Base-by-base conservation (phyloP, 2,329 filamentous ascomycete species). In the Nemania sp. region DNA sequence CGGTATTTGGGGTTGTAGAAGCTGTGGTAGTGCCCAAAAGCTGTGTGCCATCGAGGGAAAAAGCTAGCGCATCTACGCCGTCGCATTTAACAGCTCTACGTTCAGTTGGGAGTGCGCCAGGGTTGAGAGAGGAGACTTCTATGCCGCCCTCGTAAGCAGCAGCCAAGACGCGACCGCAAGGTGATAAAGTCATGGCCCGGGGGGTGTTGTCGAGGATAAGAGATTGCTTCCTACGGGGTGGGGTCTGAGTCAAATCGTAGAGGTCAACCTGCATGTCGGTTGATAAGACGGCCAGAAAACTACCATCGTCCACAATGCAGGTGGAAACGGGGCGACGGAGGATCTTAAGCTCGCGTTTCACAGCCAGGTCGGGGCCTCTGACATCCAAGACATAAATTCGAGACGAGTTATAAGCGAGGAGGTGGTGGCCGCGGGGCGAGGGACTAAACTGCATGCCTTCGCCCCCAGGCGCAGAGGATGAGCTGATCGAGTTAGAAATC, bases 131-230 rank as follows among this genome's bases (percentile, higher is more conserved):
- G 29, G 92, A 90, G 0, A 97, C 92, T 78, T 97, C 94, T 70
- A 97, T 94, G n/a, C 92, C 93, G 63, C 92, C 92, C 75, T 93
- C 90, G 79, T 94, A 97, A 7, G 93, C 93, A 18, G 93, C 91
- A 26, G 94, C 94, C 53, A 97, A 81, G 15, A 97, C 92, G 51
- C 90, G 89, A 26, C 93, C 93, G 70, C 91, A 92, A 1, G 93
- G 93, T 0, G 93, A 95, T 32, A 97, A 82, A 18, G 92, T 90
- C 71, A 97, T 91, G 15, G 93, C 89, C 62, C 90, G 88, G 8
- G 94, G 93, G 63, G 89, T 88, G 78, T 96, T 90, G 74, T 95
- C 92, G 68, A 97, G 84, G 53, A 92, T 87, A 64, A 97, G 86
- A 35, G 91, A 91, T 75, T 91, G 90, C n/a, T 88, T 87, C 70